Evolutionary conservation across 1,284 basidiomycete genomes (phyloP).

Genomic region (Trametes versicolor): DNA sequence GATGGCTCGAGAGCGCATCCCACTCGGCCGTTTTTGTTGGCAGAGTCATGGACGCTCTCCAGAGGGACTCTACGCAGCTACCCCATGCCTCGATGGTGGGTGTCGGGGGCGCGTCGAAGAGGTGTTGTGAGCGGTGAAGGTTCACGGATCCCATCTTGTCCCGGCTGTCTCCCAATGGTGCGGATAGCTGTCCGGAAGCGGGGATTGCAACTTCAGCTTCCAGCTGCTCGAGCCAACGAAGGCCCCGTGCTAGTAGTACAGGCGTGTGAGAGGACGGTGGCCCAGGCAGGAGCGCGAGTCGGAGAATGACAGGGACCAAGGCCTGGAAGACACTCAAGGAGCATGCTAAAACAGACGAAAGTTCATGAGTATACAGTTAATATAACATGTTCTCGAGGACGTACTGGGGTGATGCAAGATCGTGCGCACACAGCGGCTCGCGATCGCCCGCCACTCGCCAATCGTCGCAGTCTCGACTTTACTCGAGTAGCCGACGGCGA

Average conservation of each 20-base stretch:
- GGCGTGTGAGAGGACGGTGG: constrained; percentile 40
- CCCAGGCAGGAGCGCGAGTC: constrained; percentile 52
- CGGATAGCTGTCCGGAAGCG: constrained; percentile 11
- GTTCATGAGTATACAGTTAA: constrained; percentile 6
- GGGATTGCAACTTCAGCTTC: constrained; percentile 46
- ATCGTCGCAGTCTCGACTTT: constrained; percentile 61
- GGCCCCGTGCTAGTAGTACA: constrained; percentile 47
- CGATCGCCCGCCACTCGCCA: constrained; percentile 63
- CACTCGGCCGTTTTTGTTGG: constrained; percentile 51
- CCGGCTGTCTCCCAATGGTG: not conserved
- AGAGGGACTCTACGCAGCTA: constrained; percentile 62
- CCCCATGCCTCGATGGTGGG: constrained; percentile 59
- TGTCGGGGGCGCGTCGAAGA: constrained; percentile 47
- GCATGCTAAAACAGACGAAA: constrained; percentile 35
- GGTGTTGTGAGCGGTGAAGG: constrained; percentile 52
- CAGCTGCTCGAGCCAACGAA: constrained; percentile 47
- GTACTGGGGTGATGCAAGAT: constrained; percentile 49
- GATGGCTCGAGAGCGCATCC: constrained; percentile 60
- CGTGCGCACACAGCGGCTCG: constrained; percentile 60
- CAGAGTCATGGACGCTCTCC: constrained; percentile 62
- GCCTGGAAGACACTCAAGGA: constrained; percentile 41
- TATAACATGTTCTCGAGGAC: constrained; percentile 13
- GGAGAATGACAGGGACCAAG: constrained; percentile 50
- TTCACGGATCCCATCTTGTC: not conserved
- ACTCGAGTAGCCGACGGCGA: constrained; percentile 55